Conservation (phyloP, 164 flowering plant genomes). For the Piper betle region DNA sequence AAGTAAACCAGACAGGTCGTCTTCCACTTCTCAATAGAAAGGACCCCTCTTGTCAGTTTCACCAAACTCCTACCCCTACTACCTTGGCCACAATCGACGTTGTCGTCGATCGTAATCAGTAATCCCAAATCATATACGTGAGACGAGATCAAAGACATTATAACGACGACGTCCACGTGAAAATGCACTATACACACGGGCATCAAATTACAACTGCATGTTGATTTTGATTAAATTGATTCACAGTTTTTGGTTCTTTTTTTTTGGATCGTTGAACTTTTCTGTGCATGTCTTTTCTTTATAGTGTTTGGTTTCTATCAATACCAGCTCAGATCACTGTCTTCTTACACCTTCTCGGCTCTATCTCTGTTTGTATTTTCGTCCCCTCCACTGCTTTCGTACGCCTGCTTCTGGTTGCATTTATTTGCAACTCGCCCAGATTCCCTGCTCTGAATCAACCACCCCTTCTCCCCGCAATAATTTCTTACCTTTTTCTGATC, state of each 20-base stretch:
- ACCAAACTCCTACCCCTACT: too few species aligned
- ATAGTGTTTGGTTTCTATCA: not conserved
- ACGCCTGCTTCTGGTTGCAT: not conserved
- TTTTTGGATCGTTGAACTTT: too few species aligned
- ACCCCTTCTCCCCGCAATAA: not conserved
- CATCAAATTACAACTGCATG: too few species aligned
- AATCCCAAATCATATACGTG: too few species aligned
- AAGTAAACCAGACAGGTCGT: not conserved
- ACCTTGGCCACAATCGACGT: too few species aligned
- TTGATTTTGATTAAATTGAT: too few species aligned
- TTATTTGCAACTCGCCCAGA: not conserved
- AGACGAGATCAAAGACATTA: too few species aligned
- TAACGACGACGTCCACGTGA: too few species aligned
- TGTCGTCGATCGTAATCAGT: too few species aligned
- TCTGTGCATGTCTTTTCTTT: not conserved
- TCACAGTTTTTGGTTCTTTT: too few species aligned
- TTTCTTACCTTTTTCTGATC: not conserved
- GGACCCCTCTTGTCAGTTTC: too few species aligned
- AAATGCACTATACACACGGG: too few species aligned
- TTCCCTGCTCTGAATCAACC: not conserved
- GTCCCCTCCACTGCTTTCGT: not conserved
- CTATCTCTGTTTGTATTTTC: not conserved
- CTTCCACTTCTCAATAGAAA: not conserved
- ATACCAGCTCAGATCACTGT: not conserved
- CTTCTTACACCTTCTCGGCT: not conserved